Evolutionary conservation across 495 filamentous ascomycete species (phyloP), one percentile per base, ranked within the genome.

Genomic region (Xylaria intraflava): DNA sequence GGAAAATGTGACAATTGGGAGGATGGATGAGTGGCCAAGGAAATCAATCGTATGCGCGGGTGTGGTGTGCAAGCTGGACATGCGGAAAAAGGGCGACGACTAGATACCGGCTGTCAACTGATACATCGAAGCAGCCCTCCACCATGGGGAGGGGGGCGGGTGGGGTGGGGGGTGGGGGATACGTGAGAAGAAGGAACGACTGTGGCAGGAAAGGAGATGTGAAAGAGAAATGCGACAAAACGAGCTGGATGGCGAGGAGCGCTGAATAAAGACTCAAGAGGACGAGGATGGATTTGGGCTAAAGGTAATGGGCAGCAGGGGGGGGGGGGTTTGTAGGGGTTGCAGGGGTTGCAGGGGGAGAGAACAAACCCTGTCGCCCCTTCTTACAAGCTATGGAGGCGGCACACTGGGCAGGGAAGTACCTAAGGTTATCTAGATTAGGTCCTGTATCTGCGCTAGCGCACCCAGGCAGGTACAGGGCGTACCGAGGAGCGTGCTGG

Each of bases 151-250:
- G 33, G 20, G 46, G n/a, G 33, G 60, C 57, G 54, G 35, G 35
- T 49, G 31, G 47, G 53, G 38, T 33, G 40, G 46, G 40, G 45
- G 38, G 12, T 46, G 24, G 38, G 23, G 27, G n/a, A n/a, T n/a
- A n/a, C n/a, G 17, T 30, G 46, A 31, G 58, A 57, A 52, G 65
- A 69, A 69, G 27, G 64, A 67, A 56, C 62, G 69, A 70, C 64
- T 64, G 64, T 49, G 57, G 56, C 57, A 58, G 60, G 46, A 63
- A 48, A 53, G 39, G 56, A 58, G 45, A 58, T 50, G 54, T 45
- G 44, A 43, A 60, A 42, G 49, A 35, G 44, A 55, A 59, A 58
- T 56, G 51, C 61, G 53, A 58, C 53, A 57, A 52, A 60, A 53
- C n/a, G 64, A 42, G 49, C 47, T 49, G 55, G 51, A 39, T 59